A percentile compares a stretch with the other conserved stretches of the same genome.
Conservation (phyloP, 2,329 filamentous ascomycete genomes). For the Moelleriella libera region DNA sequence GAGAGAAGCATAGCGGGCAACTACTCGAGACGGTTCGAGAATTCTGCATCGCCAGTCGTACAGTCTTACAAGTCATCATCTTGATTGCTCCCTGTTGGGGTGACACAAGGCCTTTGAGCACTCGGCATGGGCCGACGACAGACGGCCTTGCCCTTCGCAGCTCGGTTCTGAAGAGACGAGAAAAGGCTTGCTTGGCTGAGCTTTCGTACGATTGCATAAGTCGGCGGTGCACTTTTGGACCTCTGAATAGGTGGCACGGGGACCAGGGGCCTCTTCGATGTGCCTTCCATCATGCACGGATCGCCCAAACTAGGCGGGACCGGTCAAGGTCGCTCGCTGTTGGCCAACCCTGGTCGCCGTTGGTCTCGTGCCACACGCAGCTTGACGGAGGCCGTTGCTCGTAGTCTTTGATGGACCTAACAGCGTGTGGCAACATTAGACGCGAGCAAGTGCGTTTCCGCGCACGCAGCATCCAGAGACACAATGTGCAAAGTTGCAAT, state of each 20-base stretch:
- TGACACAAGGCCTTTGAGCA: neutral
- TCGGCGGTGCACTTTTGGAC: neutral
- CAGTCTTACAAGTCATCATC: neutral
- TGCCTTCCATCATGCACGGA: no score
- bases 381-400: neutral
- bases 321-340: neutral
- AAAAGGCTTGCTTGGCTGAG: neutral
- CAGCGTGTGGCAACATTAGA: neutral
- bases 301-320: neutral
- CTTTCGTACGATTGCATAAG: neutral
- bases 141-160: neutral
- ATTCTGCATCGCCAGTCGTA: neutral
- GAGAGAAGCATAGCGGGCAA: neutral
- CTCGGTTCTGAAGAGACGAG: neutral
- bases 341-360: neutral
- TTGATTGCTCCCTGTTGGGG: neutral
- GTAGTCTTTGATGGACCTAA: neutral
- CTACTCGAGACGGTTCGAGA: neutral
- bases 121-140: neutral
- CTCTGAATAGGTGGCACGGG: neutral
- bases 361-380: neutral
- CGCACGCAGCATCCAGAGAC: no score
- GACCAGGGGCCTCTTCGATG: no score
- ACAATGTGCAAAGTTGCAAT: no score
- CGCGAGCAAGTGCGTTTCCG: no score